Percentiles rank a stretch among this genome's conserved stretches.
These are phyloP conservation scores for Ceratocystis ficicola DNA, from an alignment of 2,329 filamentous ascomycete genomes.

Conservation along the genomic window DNA sequence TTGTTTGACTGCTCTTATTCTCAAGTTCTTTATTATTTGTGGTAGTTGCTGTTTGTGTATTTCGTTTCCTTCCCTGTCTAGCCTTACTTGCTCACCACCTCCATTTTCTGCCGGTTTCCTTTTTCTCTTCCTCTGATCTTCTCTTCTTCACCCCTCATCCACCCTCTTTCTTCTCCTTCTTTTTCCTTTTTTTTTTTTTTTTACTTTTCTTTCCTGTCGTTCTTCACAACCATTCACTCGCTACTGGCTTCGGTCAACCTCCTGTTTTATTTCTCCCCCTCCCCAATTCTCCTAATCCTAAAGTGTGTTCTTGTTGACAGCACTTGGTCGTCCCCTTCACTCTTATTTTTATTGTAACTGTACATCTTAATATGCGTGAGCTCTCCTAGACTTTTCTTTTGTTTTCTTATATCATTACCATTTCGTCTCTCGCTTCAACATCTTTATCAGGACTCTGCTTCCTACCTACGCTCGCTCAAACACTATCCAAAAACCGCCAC, in stretches of 20 bases:
- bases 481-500: neutral
- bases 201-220: constrained; percentile 13
- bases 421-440: constrained; percentile 11
- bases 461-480: constrained; percentile 2
- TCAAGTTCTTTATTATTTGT: constrained; percentile 16
- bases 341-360: constrained; percentile 7
- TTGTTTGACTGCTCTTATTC: neutral
- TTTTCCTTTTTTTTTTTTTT: constrained; percentile 16
- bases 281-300: neutral
- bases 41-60: constrained; percentile 13
- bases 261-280: constrained; percentile 5
- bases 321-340: neutral
- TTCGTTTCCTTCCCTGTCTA: neutral
- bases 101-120: constrained; percentile 10
- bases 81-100: constrained; percentile 13
- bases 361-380: constrained; percentile 11
- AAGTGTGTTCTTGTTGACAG: neutral
- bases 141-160: constrained; percentile 7
- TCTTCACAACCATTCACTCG: constrained; percentile 18
- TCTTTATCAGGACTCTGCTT: neutral
- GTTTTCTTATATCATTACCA: neutral
- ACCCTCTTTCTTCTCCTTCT: constrained; percentile 10
- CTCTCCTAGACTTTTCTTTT: neutral
- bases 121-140: constrained; percentile 16
- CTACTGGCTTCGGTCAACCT: constrained; percentile 16